Percentiles rank a stretch among this genome's conserved stretches.
phyloP scores from a whole-genome alignment of 2,329 filamentous ascomycete species.

The Dactylellina parvicollis region DNA sequence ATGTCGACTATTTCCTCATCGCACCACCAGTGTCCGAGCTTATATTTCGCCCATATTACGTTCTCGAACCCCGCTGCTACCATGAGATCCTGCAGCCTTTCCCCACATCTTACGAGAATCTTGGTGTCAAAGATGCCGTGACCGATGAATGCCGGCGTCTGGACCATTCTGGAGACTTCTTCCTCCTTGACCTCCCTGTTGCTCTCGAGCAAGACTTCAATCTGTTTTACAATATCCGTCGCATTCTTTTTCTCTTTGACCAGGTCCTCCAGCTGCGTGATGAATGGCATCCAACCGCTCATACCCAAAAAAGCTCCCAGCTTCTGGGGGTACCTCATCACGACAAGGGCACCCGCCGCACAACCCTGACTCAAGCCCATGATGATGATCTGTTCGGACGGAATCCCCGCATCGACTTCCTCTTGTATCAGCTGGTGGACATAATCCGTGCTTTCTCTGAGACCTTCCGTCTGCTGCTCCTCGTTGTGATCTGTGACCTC shows the following conservation, averaged over 20 bases:
- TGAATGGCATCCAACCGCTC: conserved; percentile 38
- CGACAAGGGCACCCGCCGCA: conserved; percentile 10
- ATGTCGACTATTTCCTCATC: conserved; percentile 32
- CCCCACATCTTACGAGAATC: conserved; percentile 11
- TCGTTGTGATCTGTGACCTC: conserved; percentile 15
- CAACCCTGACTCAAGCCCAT: conserved; percentile 37
- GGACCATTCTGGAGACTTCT: neutral
- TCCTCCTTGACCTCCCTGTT: neutral
- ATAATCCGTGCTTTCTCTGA: conserved; percentile 38
- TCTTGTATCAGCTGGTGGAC: conserved; percentile 22
- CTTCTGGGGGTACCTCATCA: conserved; percentile 14
- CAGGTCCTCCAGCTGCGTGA: conserved; percentile 13
- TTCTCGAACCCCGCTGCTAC: neutral
- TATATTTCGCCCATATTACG: conserved; percentile 23
- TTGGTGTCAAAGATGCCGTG: conserved; percentile 22
- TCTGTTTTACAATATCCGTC: conserved; percentile 7
- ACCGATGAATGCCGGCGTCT: conserved; percentile 25
- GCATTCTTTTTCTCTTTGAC: neutral
- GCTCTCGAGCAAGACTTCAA: conserved; percentile 2
- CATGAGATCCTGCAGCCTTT: conserved; percentile 11
- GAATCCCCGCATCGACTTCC: conserved; percentile 21
- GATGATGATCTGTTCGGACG: conserved; percentile 24
- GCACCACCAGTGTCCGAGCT: conserved; percentile 37
- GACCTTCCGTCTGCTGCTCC: conserved; percentile 11
- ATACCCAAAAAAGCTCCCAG: conserved; percentile 33